Evolutionary conservation across 192 early-diverging fungal genomes (phyloP).

Genomic region (Backusella tuberculispora): DNA sequence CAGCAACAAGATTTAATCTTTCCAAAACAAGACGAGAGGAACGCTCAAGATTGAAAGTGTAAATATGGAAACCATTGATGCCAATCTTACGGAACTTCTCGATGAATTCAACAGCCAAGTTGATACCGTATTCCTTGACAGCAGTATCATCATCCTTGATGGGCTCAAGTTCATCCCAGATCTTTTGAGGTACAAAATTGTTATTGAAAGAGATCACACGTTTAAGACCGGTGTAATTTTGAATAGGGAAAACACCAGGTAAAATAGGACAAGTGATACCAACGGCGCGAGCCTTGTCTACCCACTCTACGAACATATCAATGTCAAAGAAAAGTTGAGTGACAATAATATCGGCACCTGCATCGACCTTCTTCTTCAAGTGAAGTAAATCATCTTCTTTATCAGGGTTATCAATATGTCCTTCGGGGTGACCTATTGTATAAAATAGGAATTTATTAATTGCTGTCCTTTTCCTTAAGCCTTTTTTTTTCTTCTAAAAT

Average conservation of each 20-base stretch:
- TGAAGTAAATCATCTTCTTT: conserved; percentile 76
- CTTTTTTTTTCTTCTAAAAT: too few species aligned
- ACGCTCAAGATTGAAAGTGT: conserved; percentile 91
- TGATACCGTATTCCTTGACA: conserved; percentile 89
- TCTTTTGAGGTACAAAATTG: conserved; percentile 83
- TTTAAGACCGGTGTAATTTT: conserved; percentile 91
- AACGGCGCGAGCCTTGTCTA: conserved; percentile 68
- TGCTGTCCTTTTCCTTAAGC: background rate
- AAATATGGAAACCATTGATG: conserved; percentile 89
- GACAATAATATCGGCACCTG: conserved; percentile 91
- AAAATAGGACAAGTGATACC: conserved; percentile 88
- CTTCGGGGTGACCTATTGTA: conserved; percentile 81
- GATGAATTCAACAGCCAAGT: conserved; percentile 81
- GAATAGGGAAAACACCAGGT: conserved; percentile 97
- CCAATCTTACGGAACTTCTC: conserved; percentile 55
- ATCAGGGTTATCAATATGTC: conserved; percentile 78
- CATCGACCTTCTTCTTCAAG: conserved; percentile 89
- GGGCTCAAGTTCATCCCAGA: conserved; percentile 85
- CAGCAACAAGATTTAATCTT: conserved; percentile 75
- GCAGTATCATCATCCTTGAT: conserved; percentile 99
- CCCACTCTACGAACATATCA: conserved; percentile 84
- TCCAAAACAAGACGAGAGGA: conserved; percentile 89
- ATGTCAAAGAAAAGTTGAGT: conserved; percentile 97
- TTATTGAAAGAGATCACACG: conserved; percentile 88
- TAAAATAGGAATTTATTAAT: background rate